Evolutionary conservation across 1,284 basidiomycete genomes (phyloP).

Genomic region (Serendipita sp.): DNA sequence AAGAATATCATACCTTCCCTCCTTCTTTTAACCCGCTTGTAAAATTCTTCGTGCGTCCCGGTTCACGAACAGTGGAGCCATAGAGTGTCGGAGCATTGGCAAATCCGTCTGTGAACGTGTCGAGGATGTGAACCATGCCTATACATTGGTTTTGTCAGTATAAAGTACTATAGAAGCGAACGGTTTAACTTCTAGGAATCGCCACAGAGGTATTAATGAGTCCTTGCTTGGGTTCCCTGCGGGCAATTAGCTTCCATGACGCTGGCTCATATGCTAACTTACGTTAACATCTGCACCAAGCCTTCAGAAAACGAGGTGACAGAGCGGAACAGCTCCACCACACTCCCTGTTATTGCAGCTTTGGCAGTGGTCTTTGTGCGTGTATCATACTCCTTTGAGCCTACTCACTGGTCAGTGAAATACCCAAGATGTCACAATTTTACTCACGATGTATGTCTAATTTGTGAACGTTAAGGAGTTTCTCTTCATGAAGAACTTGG

Average conservation of each 20-base stretch:
- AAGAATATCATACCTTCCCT: constrained; percentile 23
- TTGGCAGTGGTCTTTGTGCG: constrained; percentile 25
- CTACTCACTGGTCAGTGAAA: constrained; percentile 18
- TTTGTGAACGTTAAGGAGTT: constrained; percentile 28
- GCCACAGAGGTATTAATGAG: constrained; percentile 32
- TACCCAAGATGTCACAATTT: neutral
- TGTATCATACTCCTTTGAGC: constrained; percentile 38
- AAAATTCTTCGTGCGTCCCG: constrained; percentile 29
- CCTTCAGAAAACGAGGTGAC: constrained; percentile 32
- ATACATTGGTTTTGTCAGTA: neutral
- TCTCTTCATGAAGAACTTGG: constrained; percentile 32
- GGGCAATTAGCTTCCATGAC: neutral
- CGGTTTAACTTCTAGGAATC: constrained; percentile 23
- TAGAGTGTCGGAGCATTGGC: constrained; percentile 31
- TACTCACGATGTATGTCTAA: constrained; percentile 35
- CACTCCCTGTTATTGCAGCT: constrained; percentile 30
- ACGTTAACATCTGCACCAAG: constrained; percentile 34
- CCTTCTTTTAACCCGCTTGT: constrained; percentile 33
- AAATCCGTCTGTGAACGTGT: constrained; percentile 31
- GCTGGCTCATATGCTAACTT: neutral
- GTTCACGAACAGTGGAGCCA: constrained; percentile 29
- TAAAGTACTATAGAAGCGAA: neutral
- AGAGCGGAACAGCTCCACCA: constrained; percentile 34
- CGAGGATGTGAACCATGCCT: constrained; percentile 32
- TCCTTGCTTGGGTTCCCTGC: constrained; percentile 27